Conservation (phyloP, 2,329 filamentous ascomycete species). For the Plenodomus lindquistii region DNA sequence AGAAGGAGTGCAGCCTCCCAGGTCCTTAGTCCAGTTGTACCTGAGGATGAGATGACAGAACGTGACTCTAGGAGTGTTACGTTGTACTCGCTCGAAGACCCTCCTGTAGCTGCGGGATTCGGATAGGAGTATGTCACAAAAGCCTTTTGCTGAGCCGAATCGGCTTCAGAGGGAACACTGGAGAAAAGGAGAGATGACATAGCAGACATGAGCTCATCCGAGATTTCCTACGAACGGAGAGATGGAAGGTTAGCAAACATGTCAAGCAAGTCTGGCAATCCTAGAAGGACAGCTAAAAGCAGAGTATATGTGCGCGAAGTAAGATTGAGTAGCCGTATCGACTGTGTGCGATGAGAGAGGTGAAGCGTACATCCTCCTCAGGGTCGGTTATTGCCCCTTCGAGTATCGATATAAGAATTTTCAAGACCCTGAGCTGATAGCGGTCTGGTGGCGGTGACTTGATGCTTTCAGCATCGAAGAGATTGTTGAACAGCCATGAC, state of each 20-base stretch:
- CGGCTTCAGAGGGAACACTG: conserved; percentile 65
- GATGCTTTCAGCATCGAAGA: conserved; percentile 66
- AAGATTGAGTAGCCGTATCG: conserved; percentile 4
- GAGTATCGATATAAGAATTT: conserved; percentile 70
- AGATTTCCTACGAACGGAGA: conserved; percentile 68
- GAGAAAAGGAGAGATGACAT: conserved; percentile 68
- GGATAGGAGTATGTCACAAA: conserved; percentile 70
- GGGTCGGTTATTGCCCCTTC: conserved; percentile 78
- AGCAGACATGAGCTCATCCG: conserved; percentile 74
- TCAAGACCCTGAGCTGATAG: conserved; percentile 74
- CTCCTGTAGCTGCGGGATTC: conserved; percentile 19
- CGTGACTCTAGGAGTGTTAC: conserved; percentile 72
- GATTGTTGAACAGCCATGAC: conserved; percentile 63
- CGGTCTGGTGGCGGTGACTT: conserved; percentile 65
- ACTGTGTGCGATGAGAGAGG: conserved; percentile 24
- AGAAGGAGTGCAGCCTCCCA: conserved; percentile 82
- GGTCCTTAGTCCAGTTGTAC: conserved; percentile 76
- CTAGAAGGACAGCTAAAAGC: neutral
- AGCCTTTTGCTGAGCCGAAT: conserved; percentile 71
- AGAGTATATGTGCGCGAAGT: neutral
- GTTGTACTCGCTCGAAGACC: conserved; percentile 25
- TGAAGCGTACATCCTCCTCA: conserved; percentile 79
- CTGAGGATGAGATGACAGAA: conserved; percentile 68
- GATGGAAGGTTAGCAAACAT: conserved; percentile 25
- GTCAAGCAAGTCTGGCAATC: neutral